These are phyloP conservation scores for Nicotiana paniculata DNA, from an alignment of 257 asterid species.

Conservation along the genomic window DNA sequence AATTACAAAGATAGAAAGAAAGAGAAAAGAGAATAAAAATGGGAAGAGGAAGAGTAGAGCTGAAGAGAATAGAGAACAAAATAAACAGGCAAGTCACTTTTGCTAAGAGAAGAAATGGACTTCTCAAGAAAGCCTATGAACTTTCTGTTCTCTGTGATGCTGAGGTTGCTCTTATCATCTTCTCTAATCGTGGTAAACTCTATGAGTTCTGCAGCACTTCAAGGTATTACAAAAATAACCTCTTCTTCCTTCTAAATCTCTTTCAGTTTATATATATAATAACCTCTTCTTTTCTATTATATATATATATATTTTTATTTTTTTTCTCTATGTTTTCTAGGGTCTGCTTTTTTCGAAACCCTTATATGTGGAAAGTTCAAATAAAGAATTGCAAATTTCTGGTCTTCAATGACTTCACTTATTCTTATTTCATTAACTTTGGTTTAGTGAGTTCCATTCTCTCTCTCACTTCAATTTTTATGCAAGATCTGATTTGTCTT, in stretches of 20 bases:
- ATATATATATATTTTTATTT: too few relatives aligned
- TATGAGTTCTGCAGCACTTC: slow-evolving; percentile 35
- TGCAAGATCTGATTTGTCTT: slow-evolving; percentile 7
- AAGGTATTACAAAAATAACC: slow-evolving; percentile 12
- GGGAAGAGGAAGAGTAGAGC: slow-evolving; percentile 22
- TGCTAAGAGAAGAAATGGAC: slow-evolving; percentile 40
- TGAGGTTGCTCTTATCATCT: slow-evolving; percentile 33
- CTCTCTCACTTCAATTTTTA: neutral
- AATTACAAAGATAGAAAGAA: neutral
- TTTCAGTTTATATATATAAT: neutral
- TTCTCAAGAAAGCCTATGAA: slow-evolving; percentile 31
- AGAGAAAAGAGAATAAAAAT: neutral
- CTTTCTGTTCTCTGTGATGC: slow-evolving; percentile 33
- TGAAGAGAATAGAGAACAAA: slow-evolving; percentile 33
- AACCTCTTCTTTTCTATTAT: neutral
- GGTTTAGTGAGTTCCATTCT: neutral
- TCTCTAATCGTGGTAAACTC: slow-evolving; percentile 32
- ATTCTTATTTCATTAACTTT: neutral
- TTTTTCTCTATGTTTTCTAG: neutral
- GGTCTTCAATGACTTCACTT: neutral
- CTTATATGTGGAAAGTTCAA: neutral
- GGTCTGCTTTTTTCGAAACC: neutral
- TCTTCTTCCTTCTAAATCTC: neutral
- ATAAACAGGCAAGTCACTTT: slow-evolving; percentile 36
- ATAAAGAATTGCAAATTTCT: neutral